Conservation (phyloP, 2,329 filamentous ascomycete species). For the Phialemonium atrogriseum region DNA sequence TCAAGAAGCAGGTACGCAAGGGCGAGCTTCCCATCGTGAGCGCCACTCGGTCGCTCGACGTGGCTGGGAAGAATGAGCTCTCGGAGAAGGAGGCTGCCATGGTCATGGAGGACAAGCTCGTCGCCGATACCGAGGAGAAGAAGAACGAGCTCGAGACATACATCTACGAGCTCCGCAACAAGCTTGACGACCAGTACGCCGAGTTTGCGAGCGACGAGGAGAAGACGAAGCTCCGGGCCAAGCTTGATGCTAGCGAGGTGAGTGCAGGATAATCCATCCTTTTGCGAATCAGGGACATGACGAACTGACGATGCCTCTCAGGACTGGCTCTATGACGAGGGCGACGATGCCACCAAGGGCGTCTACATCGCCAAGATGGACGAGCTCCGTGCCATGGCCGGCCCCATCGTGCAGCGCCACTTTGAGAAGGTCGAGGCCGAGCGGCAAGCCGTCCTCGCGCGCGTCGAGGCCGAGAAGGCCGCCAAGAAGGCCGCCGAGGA, state of each 20-base stretch:
- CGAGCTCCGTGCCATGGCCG: constrained; percentile 83
- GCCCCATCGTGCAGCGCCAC: constrained; percentile 87
- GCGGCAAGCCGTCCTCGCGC: constrained; percentile 69
- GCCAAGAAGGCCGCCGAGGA: constrained; percentile 60
- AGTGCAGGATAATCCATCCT: constrained; percentile 24
- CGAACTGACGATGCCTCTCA: constrained; percentile 30
- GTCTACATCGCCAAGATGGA: constrained; percentile 93
- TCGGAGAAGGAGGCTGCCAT: constrained; percentile 80
- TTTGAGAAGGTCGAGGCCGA: constrained; percentile 90
- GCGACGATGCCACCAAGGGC: constrained; percentile 88
- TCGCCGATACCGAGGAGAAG: constrained; percentile 96
- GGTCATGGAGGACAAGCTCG: constrained; percentile 97
- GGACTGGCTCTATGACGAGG: constrained; percentile 98
- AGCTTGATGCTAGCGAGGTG: constrained; percentile 83
- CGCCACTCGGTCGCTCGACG: constrained; percentile 73
- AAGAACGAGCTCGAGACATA: constrained; percentile 99
- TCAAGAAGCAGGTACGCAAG: constrained; percentile 99
- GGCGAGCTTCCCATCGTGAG: constrained; percentile 84
- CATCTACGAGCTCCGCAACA: constrained; percentile 94
- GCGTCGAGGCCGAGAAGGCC: constrained; percentile 67
- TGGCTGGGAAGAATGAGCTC: constrained; percentile 54
- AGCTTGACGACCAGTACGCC: constrained; percentile 85
- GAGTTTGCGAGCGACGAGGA: constrained; percentile 87
- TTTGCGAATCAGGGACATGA: not conserved
- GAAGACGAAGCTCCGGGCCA: constrained; percentile 76